Base-by-base conservation (phyloP, 306 rosid genomes). In the Astragalus glycyphyllos region DNA sequence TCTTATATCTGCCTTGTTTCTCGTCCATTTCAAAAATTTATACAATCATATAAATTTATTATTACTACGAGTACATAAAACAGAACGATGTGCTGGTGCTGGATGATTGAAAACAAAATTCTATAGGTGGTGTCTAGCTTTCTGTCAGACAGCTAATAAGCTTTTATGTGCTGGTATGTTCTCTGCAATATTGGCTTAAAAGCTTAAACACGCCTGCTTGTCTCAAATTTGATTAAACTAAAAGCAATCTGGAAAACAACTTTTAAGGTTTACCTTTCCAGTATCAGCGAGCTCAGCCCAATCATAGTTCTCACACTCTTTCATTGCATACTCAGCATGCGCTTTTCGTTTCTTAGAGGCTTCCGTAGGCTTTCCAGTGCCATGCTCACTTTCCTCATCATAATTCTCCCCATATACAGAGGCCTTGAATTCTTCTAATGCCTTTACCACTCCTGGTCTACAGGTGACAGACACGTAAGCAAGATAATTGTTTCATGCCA, bases 201-300 rank as follows among this genome's bases (percentile, higher is more conserved):
- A 31, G 51, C 40, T 37, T 23, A 51, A 59, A 37, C 68, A 69
- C 65, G 20, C 40, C 56, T 71, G 31, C 74, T 48, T 14, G 58
- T 56, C 63, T 60, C 68, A 77, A 35, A 71, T 65, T 48, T 49
- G n/a, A 69, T 31, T 14, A 55, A 64, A 57, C 42, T 26, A 71
- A 68, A 66, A 57, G 45, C 66, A 57, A 32, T 12, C 57, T 6
- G 55, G 23, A 7, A 79, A 65, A 37, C 20, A 78, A 51, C 8
- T 60, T 68, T 71, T 54, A 41, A 78, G 79, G 68, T 55, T 85
- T 63, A 90, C 98, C 98, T 88, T 80, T 71, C 98, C 97, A 13
- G 75, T 78, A 58, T 93, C 96, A 17, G 97, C 98, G 64, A 93
- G 97, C 50, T 84, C 88, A 38, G 65, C 72, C 96, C 98, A 93